These are phyloP conservation scores for Suillus lakei DNA, from an alignment of 768 basidiomycete species.

Conservation along the genomic window DNA sequence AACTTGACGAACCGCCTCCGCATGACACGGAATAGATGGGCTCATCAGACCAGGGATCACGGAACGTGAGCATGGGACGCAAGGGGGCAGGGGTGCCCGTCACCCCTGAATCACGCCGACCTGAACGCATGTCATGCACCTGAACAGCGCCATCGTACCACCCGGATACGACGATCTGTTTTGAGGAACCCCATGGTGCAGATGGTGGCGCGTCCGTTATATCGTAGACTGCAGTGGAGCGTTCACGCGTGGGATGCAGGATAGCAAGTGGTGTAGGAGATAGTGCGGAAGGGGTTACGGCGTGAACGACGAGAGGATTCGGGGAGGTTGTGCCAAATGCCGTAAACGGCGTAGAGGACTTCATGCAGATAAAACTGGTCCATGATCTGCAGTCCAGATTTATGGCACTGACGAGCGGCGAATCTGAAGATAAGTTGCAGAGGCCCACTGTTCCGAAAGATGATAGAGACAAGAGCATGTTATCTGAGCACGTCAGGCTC, in stretches of 20 bases:
- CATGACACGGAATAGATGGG: constrained; percentile 77
- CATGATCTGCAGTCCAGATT: constrained; percentile 62
- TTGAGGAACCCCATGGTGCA: constrained; percentile 72
- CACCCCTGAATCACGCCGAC: constrained; percentile 24
- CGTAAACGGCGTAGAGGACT: constrained; percentile 60
- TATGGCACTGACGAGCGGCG: constrained; percentile 34
- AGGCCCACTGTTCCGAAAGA: constrained; percentile 55
- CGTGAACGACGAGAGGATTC: constrained; percentile 61
- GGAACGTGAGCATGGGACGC: constrained; percentile 61
- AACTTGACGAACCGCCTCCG: constrained; percentile 69
- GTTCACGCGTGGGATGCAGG: constrained; percentile 44
- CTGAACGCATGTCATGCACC: constrained; percentile 71
- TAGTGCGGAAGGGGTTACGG: constrained; percentile 53
- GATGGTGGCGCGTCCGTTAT: constrained; percentile 63
- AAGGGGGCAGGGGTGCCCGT: constrained; percentile 41
- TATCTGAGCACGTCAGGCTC: constrained; percentile 52
- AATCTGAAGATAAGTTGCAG: constrained; percentile 29
- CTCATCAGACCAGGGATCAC: constrained; percentile 72
- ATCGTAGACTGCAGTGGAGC: constrained; percentile 70
- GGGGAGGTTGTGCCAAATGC: constrained; percentile 65
- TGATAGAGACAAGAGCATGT: constrained; percentile 60
- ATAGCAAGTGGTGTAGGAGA: constrained; percentile 50
- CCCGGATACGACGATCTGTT: constrained; percentile 74
- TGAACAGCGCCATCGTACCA: constrained; percentile 83
- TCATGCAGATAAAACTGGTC: constrained; percentile 60